phyloP scores from a whole-genome alignment of 2,329 filamentous ascomycete genomes.

The Phialophora tarda region DNA sequence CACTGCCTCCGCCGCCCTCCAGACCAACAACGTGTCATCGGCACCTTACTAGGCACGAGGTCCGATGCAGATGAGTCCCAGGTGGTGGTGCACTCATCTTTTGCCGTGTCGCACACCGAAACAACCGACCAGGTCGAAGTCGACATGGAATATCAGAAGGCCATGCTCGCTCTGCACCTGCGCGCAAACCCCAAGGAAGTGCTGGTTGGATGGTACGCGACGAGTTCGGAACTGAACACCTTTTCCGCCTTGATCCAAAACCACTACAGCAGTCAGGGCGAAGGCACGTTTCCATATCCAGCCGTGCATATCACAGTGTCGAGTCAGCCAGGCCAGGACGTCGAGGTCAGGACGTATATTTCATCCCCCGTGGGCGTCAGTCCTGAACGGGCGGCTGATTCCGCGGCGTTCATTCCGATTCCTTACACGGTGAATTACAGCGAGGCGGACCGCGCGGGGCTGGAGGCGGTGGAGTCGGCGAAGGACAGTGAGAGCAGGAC shows the following conservation, averaged over 20 bases:
- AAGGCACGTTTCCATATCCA: constrained; percentile 96
- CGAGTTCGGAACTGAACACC: constrained; percentile 93
- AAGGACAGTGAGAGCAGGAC: constrained; percentile 77
- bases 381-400: constrained; percentile 91
- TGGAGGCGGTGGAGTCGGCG: constrained; percentile 83
- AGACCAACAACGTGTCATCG: constrained; percentile 94
- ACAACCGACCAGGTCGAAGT: constrained; percentile 99
- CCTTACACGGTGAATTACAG: constrained; percentile 92
- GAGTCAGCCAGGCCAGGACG: constrained; percentile 84
- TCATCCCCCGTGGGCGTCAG: constrained; percentile 93
- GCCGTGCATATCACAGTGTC: constrained; percentile 95
- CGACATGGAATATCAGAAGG: constrained; percentile 99
- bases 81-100: constrained; percentile 93
- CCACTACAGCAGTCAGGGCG: constrained; percentile 96
- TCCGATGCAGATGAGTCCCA: constrained; percentile 91
- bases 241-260: constrained; percentile 99
- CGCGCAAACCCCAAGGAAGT: constrained; percentile 93
- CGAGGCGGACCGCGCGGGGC: constrained; percentile 74
- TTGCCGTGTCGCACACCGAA: constrained; percentile 97
- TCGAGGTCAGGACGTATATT: constrained; percentile 93
- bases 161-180: constrained; percentile 94
- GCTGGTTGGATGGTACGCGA: constrained; percentile 98
- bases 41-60: constrained; percentile 88
- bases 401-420: constrained; percentile 95
- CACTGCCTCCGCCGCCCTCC: constrained; percentile 91